Evolutionary conservation across 306 rosid species (phyloP).

Genomic region (Alnus rubra): DNA sequence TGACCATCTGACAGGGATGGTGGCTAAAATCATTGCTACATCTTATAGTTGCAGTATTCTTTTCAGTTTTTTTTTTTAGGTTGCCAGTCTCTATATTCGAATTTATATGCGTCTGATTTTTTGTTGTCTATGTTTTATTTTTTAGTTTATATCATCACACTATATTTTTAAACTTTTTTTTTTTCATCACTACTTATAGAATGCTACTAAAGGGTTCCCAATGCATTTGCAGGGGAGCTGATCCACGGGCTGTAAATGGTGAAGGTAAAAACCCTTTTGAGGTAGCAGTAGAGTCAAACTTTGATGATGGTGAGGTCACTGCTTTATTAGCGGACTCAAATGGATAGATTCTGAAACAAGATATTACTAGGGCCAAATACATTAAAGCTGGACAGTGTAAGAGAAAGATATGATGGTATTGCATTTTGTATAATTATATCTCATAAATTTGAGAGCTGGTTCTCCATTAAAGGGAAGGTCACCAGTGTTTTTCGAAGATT

Average conservation of each 20-base stretch:
- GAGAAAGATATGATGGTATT: conserved; percentile 42
- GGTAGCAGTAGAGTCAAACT: conserved; percentile 70
- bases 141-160: neutral
- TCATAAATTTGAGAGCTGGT: conserved; percentile 50
- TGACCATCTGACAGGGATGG: neutral
- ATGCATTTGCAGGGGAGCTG: conserved; percentile 76
- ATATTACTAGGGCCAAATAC: conserved; percentile 31
- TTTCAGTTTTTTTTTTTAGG: neutral
- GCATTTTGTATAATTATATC: conserved; percentile 69
- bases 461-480: conserved; percentile 43
- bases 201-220: conserved; percentile 20
- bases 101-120: neutral
- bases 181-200: neutral
- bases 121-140: conserved; percentile 5
- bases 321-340: conserved; percentile 61
- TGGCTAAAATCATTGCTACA: neutral
- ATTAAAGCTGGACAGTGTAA: conserved; percentile 30
- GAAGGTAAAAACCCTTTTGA: conserved; percentile 84
- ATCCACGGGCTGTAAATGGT: conserved; percentile 77
- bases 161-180: neutral
- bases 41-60: conserved; percentile 1
- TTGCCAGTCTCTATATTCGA: neutral
- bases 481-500: conserved; percentile 44
- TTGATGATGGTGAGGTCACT: conserved; percentile 59
- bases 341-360: conserved; percentile 46